Base-by-base conservation (phyloP, 345 rosid species). In the Gossypium turneri region DNA sequence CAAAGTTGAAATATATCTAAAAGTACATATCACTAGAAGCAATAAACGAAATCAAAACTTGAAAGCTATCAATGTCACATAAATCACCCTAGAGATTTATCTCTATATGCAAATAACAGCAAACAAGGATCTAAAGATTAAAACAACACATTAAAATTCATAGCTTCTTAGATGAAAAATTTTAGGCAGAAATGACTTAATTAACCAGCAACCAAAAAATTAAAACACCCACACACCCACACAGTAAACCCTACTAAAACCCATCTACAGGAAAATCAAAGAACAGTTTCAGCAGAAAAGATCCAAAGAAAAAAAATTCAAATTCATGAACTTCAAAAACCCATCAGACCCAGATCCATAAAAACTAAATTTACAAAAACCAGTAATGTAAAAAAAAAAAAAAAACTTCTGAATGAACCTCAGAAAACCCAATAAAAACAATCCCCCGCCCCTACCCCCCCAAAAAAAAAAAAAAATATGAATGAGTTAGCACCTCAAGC, bases 371-470 rank as follows among this genome's bases (percentile, higher is more conserved):
- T 20, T 57, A 4, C 25, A 73, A 16, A 50, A 61, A 15, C 3
- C 13, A 60, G 20, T 38, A 63, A 2, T 9, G 16, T 3, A 50
- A 41, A 13, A 17, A 19, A 77, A 77, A 64, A 50, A 43, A n/a
- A 17, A 19, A 77, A 71, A 64, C 8, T 55, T 12, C 44, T 4
- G 24, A 50, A 74, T 22, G 69, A 79, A 72, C 34, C 55, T 64
- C 59, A 70, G 9, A 9, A 56, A 70, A 78, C 72, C 71, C 73
- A 50, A 20, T 52, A 73, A 2, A 70, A 17, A 67, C 41, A 34
- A 34, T 4, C 41, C 38, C 5, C 38, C 1, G 5, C 38, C 38
- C 27, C 38, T 27, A 27, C 38, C 38, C 38, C 34, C 1, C 0
- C 4, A 3, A 34, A 34, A 34, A 4, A 4, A 34, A 0, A 34